Base-by-base conservation (phyloP, 176 grass and related monocot species). In the Alloteropsis semialata region DNA sequence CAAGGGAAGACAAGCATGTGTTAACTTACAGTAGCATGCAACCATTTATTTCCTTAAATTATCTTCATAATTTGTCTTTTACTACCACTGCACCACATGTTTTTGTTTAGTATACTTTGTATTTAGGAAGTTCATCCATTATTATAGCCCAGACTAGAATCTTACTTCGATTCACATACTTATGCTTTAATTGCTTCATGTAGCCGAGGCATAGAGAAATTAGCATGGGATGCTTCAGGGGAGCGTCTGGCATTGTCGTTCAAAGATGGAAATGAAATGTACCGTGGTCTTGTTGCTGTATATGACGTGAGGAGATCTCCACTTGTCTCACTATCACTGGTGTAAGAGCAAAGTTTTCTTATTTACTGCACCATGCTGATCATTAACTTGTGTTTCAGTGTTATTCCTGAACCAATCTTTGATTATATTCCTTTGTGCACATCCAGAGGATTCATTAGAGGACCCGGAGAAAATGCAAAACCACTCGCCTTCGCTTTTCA, bases 361-460 rank as follows among this genome's bases (percentile, higher is more conserved):
- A 30, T 59, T 70, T 59, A 56, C 34, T 7, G 21, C 54, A 56
- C 46, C 34, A 29, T 82, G 8, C 77, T 51, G 25, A 30, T 81
- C 74, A 50, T 85, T 29, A 51, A 30, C 30, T 51, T 72, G 22
- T 67, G 9, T 58, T 28, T 33, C 37, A 16, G 73, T 60, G 19
- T 44, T 55, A 75, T 82, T 12, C 46, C 10, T 34, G 48, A 25
- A 74, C 38, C 43, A 64, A 80, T 74, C 36, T 75, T 33, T 69
- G 53, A 61, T 25, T 18, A 84, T 53, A 63, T 63, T 65, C 24
- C 33, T 79, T 18, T 90, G 12, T 66, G 61, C 60, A 33, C 18
- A 46, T 95, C 32, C 66, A 98, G 96, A 76, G 96, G 96, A 14
- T 98, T 98, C 89, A 95, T 98, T 69, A 93, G 92, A 93, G 96